Base-by-base conservation (phyloP, 768 basidiomycete genomes). In the Suillus lakei region DNA sequence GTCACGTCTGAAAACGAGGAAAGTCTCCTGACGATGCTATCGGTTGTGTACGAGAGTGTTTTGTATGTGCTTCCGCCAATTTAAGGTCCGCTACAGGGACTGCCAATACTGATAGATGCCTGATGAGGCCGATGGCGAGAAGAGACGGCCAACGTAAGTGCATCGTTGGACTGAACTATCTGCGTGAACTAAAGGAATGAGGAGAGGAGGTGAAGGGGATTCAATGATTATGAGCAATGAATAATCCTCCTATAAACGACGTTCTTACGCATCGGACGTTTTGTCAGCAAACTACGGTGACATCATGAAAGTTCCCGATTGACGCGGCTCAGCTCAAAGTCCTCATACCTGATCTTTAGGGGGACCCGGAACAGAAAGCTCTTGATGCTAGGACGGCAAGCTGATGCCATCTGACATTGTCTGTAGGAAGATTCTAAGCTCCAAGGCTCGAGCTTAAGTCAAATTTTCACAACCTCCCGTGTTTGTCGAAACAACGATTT, bases 1-100 rank as follows among this genome's bases (percentile, higher is more conserved):
- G 41, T 77, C 68, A 1, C 76, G 76, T 61, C 41, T 66, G 10
- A 12, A 26, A 15, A 38, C 32, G 8, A 36, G 13, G 34, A 56
- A n/a, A 56, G 15, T 28, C 39, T 59, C 18, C 18, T 41, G 58
- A 59, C 1, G 39, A 21, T 59, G 28, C 28, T 2, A 55, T 15
- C 4, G 48, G 28, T 50, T 26, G 48, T 12, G 23, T 23, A 36
- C n/a, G 54, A 15, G 55, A 26, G 13, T 26, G 23, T 48, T 48
- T n/a, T 15, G 8, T 16, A 9, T 10, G 23, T 56, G 54, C 34
- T 13, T 28, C 26, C 1, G 26, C 36, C 2, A 13, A 38, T 39
- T 18, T 10, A 6, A 41, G 16, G 58, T 59, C 58, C 9, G 26
- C 18, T 21, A 43, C 39, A 41, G 58, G 58, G 26, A 59, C 58